Conservation (phyloP, 768 basidiomycete genomes). For the Hypsizygus marmoreus region DNA sequence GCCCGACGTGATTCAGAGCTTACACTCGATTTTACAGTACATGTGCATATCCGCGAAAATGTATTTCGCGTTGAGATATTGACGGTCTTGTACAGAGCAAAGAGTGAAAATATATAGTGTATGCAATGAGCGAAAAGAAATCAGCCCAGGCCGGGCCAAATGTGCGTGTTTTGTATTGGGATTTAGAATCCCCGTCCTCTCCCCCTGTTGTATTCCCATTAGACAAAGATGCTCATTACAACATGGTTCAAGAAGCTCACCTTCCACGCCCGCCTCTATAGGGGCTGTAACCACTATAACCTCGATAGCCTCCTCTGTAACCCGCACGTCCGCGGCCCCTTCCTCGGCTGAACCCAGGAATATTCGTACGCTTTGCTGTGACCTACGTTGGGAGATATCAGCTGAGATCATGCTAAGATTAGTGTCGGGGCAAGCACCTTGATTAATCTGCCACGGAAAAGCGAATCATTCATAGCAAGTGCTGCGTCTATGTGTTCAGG, state of each 20-base stretch:
- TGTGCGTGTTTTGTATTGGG: constrained; percentile 14
- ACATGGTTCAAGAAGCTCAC: constrained; percentile 39
- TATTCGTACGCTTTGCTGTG: constrained; percentile 92
- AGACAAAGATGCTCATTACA: neutral
- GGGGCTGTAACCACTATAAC: constrained; percentile 57
- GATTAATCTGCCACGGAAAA: constrained; percentile 91
- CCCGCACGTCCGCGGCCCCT: constrained; percentile 74
- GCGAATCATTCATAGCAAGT: constrained; percentile 90
- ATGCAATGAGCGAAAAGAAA: constrained; percentile 4
- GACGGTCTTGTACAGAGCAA: constrained; percentile 12
- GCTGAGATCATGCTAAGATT: neutral
- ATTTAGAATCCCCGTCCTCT: constrained; percentile 74
- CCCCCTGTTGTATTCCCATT: constrained; percentile 14
- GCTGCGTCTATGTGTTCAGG: constrained; percentile 89
- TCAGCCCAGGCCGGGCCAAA: constrained; percentile 6
- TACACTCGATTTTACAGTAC: neutral
- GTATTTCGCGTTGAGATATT: neutral
- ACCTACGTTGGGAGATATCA: constrained; percentile 53
- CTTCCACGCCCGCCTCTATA: constrained; percentile 73
- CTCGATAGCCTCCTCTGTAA: constrained; percentile 51
- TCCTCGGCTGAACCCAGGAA: constrained; percentile 89
- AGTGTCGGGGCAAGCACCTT: constrained; percentile 53
- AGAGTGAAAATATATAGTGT: constrained; percentile 18
- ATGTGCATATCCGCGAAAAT: constrained; percentile 1
- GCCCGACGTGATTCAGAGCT: neutral